Percentiles rank a stretch among this genome's conserved stretches.
phyloP scores from a whole-genome alignment of 1,139 yeast genomes.

The Geotrichum europaeum region DNA sequence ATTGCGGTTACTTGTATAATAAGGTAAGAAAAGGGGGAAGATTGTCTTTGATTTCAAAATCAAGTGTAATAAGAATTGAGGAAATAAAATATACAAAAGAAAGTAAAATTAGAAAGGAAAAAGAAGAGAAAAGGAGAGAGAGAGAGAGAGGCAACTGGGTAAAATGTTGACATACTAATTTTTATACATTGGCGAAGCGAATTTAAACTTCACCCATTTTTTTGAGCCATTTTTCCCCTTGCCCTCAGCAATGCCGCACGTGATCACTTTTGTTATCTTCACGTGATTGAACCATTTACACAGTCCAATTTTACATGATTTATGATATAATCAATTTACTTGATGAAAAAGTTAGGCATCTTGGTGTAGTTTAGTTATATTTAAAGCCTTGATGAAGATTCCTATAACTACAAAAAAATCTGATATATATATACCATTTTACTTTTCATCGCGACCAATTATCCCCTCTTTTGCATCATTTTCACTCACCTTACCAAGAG shows the following conservation, averaged over 20 bases:
- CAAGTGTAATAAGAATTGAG: too few species aligned
- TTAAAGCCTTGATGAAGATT: too few species aligned
- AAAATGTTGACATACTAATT: not conserved
- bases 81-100: not conserved
- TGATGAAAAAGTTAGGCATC: too few species aligned
- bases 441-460: conserved; percentile 10
- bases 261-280: not conserved
- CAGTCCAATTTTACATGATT: too few species aligned
- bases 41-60: too few species aligned
- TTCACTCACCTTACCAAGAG: conserved; percentile 8
- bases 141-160: not conserved
- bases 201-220: not conserved
- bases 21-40: too few species aligned
- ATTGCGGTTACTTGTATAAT: not conserved
- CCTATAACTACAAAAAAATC: too few species aligned
- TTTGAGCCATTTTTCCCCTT: not conserved
- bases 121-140: not conserved
- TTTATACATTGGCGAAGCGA: not conserved
- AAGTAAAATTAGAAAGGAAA: not conserved
- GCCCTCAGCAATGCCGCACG: not conserved
- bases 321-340: too few species aligned
- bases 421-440: not conserved
- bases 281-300: not conserved
- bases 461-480: conserved; percentile 15
- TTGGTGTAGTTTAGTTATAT: too few species aligned